These are phyloP conservation scores for Chaetomidium leptoderma DNA, from an alignment of 495 filamentous ascomycete species.

Conservation along the genomic window DNA sequence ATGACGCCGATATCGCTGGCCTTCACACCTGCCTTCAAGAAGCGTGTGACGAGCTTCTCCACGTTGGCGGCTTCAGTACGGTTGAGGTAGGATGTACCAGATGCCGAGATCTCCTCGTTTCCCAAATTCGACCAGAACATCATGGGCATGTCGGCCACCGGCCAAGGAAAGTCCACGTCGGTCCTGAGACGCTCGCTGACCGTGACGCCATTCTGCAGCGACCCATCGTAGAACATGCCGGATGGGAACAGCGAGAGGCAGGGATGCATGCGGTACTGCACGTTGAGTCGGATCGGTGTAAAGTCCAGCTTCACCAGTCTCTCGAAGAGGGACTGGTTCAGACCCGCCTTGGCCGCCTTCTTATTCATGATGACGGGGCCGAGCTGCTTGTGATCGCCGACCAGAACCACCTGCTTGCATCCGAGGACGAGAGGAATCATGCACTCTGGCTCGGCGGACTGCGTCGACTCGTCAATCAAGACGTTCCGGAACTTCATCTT, in stretches of 20 bases:
- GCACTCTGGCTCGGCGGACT: slow-evolving; percentile 98
- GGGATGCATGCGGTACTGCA: slow-evolving; percentile 99
- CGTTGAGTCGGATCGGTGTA: slow-evolving; percentile 87
- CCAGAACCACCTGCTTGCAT: slow-evolving; percentile 96
- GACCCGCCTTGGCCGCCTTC: slow-evolving; percentile 94
- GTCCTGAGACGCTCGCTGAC: slow-evolving; percentile 79
- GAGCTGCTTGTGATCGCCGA: slow-evolving; percentile 97
- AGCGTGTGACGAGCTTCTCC: slow-evolving; percentile 95
- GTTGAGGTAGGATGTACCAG: slow-evolving; percentile 96
- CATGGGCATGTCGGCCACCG: slow-evolving; percentile 90
- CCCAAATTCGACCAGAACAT: slow-evolving; percentile 99
- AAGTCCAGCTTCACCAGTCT: slow-evolving; percentile 91
- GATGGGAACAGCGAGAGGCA: slow-evolving; percentile 97
- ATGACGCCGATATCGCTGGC: slow-evolving; percentile 94
- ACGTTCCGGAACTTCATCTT: slow-evolving; percentile 99
- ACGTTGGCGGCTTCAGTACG: slow-evolving; percentile 95
- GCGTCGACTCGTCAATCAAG: slow-evolving; percentile 95
- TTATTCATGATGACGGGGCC: slow-evolving; percentile 99
- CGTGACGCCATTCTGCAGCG: slow-evolving; percentile 94
- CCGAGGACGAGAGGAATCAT: slow-evolving; percentile 98
- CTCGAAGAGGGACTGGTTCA: slow-evolving; percentile 97
- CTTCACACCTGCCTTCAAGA: slow-evolving; percentile 98
- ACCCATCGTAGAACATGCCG: slow-evolving; percentile 99
- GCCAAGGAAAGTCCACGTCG: slow-evolving; percentile 98
- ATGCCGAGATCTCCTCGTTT: slow-evolving; percentile 96